A percentile compares a stretch with the other conserved stretches of the same genome.
These are phyloP conservation scores for Nicotiana otophora DNA, from an alignment of 257 asterid genomes.

Conservation along the genomic window DNA sequence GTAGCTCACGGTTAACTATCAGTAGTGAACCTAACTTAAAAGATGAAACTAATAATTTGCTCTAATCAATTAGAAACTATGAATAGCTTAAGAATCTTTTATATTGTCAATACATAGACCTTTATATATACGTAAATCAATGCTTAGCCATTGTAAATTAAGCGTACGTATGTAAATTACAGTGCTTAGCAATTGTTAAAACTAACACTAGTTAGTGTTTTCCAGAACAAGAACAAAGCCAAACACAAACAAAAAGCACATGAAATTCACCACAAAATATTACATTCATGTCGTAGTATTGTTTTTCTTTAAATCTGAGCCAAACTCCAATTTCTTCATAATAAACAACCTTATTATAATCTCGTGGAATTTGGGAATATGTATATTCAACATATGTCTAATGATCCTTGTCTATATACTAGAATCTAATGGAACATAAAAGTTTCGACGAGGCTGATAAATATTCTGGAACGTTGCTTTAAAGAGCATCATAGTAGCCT, in stretches of 20 bases:
- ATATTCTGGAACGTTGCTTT: neutral
- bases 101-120: too few relatives aligned
- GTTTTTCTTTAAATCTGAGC: neutral
- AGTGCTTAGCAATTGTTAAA: neutral
- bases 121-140: neutral
- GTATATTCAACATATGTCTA: neutral
- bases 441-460: neutral
- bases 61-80: too few relatives aligned
- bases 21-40: too few relatives aligned
- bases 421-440: neutral
- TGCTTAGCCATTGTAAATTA: neutral
- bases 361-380: neutral
- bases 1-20: too few relatives aligned
- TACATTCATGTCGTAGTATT: neutral
- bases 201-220: neutral
- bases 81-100: too few relatives aligned
- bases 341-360: neutral
- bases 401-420: neutral
- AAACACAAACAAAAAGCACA: neutral
- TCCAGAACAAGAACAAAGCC: neutral
- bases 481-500: constrained; percentile 46
- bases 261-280: neutral
- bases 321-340: neutral
- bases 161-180: neutral
- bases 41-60: too few relatives aligned